Evolutionary conservation across 2,329 filamentous ascomycete species (phyloP).

Genomic region (Calonectria fujianensis): DNA sequence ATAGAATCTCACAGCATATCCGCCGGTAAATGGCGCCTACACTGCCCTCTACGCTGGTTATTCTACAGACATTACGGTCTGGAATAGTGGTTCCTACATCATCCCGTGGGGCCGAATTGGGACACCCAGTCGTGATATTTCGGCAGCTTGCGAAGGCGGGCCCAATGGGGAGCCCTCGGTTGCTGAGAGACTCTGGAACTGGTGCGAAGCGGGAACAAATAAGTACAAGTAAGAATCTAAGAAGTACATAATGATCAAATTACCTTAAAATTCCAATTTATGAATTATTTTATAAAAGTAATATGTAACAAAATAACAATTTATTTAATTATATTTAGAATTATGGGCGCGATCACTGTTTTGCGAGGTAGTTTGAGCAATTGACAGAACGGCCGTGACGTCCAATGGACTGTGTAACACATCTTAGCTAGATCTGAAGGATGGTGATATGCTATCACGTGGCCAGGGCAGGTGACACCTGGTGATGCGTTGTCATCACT

Average conservation of each 20-base stretch:
- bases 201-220: not conserved
- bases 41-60: constrained; percentile 9
- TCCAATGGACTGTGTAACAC: too few species aligned
- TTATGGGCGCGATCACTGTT: too few species aligned
- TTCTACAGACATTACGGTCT: not conserved
- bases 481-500: too few species aligned
- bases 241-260: not conserved
- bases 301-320: not conserved
- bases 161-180: not conserved
- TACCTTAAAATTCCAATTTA: accelerated
- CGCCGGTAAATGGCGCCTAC: not conserved
- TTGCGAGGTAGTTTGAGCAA: too few species aligned
- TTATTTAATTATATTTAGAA: too few species aligned
- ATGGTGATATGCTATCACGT: too few species aligned
- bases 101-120: constrained; percentile 6
- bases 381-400: too few species aligned
- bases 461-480: too few species aligned
- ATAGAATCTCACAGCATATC: not conserved
- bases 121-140: not conserved
- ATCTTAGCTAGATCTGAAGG: too few species aligned
- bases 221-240: not conserved
- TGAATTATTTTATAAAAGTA: not conserved
- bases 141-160: not conserved
- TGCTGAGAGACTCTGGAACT: not conserved
- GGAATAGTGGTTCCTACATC: constrained; percentile 1